Evolutionary conservation across 768 basidiomycete genomes (phyloP).

Genomic region (Paxillus rubicundulus): DNA sequence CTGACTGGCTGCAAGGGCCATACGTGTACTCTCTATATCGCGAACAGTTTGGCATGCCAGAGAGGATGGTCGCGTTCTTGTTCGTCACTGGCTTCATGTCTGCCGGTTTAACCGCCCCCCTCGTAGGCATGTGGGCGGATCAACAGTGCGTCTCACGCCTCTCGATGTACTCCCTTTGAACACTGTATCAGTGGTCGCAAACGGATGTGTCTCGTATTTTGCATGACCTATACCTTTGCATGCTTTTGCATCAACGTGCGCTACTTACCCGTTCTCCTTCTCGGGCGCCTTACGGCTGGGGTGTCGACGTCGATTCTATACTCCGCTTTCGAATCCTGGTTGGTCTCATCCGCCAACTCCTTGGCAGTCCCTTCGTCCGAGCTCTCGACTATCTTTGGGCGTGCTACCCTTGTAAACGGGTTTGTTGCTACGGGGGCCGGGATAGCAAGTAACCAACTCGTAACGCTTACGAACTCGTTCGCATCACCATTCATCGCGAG

Average conservation of each 20-base stretch:
- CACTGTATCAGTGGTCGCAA: slow-evolving; percentile 54
- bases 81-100: slow-evolving; percentile 79
- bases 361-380: slow-evolving; percentile 52
- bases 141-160: slow-evolving; percentile 42
- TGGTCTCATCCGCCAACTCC: slow-evolving; percentile 59
- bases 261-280: slow-evolving; percentile 54
- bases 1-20: slow-evolving; percentile 80
- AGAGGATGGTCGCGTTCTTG: slow-evolving; percentile 62
- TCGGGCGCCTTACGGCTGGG: slow-evolving; percentile 67
- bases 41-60: slow-evolving; percentile 63
- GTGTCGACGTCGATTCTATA: slow-evolving; percentile 74
- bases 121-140: slow-evolving; percentile 78
- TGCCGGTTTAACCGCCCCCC: slow-evolving; percentile 64
- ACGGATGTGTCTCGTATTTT: slow-evolving; percentile 67
- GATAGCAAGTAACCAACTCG: slow-evolving; percentile 63
- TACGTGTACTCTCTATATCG: slow-evolving; percentile 74
- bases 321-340: slow-evolving; percentile 77
- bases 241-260: slow-evolving; percentile 60
- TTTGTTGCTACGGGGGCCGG: slow-evolving; percentile 69
- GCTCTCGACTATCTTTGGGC: slow-evolving; percentile 68
- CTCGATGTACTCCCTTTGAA: neutral
- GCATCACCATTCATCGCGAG: slow-evolving; percentile 67
- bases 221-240: slow-evolving; percentile 58
- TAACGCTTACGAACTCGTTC: slow-evolving; percentile 49
- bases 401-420: slow-evolving; percentile 71